These are phyloP conservation scores for Prunus dulcis DNA, from an alignment of 306 rosid species.

Conservation along the genomic window DNA sequence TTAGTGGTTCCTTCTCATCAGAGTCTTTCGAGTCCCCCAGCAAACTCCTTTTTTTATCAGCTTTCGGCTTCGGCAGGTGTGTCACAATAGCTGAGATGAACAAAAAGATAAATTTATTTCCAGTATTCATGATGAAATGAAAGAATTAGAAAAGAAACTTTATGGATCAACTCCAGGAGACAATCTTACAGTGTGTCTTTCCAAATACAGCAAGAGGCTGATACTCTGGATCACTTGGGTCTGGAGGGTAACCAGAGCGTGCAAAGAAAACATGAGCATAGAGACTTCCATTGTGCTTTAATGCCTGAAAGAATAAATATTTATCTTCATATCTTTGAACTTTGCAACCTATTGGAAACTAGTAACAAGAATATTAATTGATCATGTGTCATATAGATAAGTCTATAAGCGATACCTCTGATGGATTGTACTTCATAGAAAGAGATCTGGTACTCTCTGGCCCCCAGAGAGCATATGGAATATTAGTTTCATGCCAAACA, in stretches of 20 bases:
- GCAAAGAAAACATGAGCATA: constrained; percentile 89
- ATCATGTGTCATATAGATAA: not conserved
- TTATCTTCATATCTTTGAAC: not conserved
- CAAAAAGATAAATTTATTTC: constrained; percentile 3
- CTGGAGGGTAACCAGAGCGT: constrained; percentile 79
- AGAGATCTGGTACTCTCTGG: constrained; percentile 59
- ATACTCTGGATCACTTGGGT: constrained; percentile 88
- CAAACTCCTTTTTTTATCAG: constrained; percentile 67
- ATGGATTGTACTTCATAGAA: constrained; percentile 57
- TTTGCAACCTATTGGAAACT: not conserved
- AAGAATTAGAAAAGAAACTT: not conserved
- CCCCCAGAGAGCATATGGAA: constrained; percentile 82
- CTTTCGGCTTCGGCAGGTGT: constrained; percentile 74
- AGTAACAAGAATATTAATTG: not conserved
- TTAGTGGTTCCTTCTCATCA: constrained; percentile 36
- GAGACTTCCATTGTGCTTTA: constrained; percentile 79
- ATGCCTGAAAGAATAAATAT: constrained; percentile 43
- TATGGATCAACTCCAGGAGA: not conserved
- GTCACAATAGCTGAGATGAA: constrained; percentile 68
- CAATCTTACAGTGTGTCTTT: constrained; percentile 62
- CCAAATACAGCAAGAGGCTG: constrained; percentile 74
- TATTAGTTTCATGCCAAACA: constrained; percentile 87
- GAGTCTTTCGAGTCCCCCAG: constrained; percentile 60
- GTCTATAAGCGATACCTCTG: constrained; percentile 59
- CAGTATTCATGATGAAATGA: not conserved